Evolutionary conservation across 2,329 filamentous ascomycete species (phyloP), one percentile per base, ranked within the genome.

Genomic region (Venturia aucupariae): DNA sequence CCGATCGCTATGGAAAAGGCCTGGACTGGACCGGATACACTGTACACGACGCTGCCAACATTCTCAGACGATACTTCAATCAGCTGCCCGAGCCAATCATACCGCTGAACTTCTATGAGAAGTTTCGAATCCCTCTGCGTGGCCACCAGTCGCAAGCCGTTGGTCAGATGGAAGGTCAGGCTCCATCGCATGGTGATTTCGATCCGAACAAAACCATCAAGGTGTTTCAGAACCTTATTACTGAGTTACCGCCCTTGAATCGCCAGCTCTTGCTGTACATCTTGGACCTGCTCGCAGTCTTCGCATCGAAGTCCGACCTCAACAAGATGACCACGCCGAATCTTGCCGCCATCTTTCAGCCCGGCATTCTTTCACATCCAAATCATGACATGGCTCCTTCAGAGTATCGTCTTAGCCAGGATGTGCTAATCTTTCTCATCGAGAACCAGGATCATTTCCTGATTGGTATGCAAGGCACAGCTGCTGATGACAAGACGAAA

Each of bases 381-480:
- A 81, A 85, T 66, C 94, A 99, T 74, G 92, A 96, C 72, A 97
- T 99, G 93, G 88, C 91, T 0, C 94, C 94, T 0, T 85, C 90
- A 65, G 93, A 97, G 72, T 99, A 99, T 74, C 87, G 91, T 39
- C 80, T 99, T 6, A 97, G 95, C 73, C 94, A 99, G 80, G 93
- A 94, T 71, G 93, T 99, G 24, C 83, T 99, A 68, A 96, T 99
- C 61, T 99, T 99, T 75, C 79, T 99, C 69, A 99, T 99, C 69
- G 92, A 97, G 73, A 96, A 99, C 71, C 94, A 99, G 75, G 94
- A 99, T 72, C 90, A 96, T 75, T 99, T 99, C 80, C 80, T 99
- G 68, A 95, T 99, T 68, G 94, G 94, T 64, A 99, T 99, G 94
- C 90, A 92, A 73, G 94, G 94, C 55, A 97, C 92, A n/a, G 92